Evolutionary conservation across 2,329 filamentous ascomycete genomes (phyloP), one percentile per base, ranked within the genome.

Genomic region (Reticulascus tulasneorum): DNA sequence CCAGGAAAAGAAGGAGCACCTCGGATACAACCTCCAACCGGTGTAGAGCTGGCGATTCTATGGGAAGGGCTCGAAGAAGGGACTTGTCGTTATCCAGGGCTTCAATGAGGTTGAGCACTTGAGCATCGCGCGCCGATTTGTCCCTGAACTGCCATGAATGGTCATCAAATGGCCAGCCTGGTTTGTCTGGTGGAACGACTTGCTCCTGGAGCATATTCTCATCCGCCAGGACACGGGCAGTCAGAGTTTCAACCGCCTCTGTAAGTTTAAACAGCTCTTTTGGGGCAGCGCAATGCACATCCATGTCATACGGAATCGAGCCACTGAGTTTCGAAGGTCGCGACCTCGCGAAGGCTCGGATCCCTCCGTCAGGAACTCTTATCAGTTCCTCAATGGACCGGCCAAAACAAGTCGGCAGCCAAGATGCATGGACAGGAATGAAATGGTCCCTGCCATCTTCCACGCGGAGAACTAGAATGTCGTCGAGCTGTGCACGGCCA

Each of bases 231-330:
- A 66, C 70, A 15, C 77, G 68, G 46, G 79, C 77, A 4, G 68
- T 69, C 25, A 79, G 60, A 7, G 59, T 67, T 49, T 77, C 76
- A 12, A 95, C 73, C 9, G 82, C 78, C 57, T 95, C 87, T 6
- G 89, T 96, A 52, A 98, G 75, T 54, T 83, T 82, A 62, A 95
- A 94, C 8, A 97, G 71, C 59, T 96, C 91, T 42, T 86, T 81
- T 1, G 93, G 91, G 2, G 89, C 89, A 9, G 89, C 91, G 55
- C 84, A 82, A 54, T 79, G 79, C 44, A 86, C 75, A 40, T 73
- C 77, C 24, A 62, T 71, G 52, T 67, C 71, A 50, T 71, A 75
- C 29, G 66, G 70, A 40, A 75, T 82, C 45, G 68, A 65, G 3
- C 69, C 71, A 4, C 62, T 58, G 11, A 66, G 64, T 7, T 54